Evolutionary conservation across 2,329 filamentous ascomycete species (phyloP), one percentile per base, ranked within the genome.

Genomic region (Ascochyta viciae-villosae): DNA sequence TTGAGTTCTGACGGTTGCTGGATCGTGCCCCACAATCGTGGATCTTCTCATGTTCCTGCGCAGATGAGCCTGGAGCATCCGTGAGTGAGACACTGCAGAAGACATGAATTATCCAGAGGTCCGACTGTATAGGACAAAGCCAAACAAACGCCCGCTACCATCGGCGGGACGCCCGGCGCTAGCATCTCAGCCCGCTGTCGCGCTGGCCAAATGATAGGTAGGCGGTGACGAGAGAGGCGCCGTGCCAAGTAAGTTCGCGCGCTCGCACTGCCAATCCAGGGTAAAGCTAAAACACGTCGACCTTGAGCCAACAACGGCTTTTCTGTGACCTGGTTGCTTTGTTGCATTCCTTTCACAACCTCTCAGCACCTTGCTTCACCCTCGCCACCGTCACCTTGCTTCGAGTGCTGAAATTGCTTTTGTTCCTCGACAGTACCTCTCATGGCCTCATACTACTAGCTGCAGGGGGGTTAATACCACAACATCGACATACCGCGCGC

Each of bases 151-250:
- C 4, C 33, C 24, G 24, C 34, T 33, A 37, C 19, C 9, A 12
- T 41, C 47, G 53, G 53, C 38, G 53, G 42, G 37, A 47, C 39
- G 13, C 5, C 42, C 37, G 53, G 53, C 53, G 53, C 53, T 56
- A 56, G 31, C 27, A 31, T 3, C 15, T 27, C 42, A 23, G 19
- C 22, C 41, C 38, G 19, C 40, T 39, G 33, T 33, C 35, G 42
- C 12, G 22, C 29, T 42, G 47, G 42, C 24, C n/a, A 19, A 27
- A 34, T 39, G 47, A 43, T 51, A 42, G 53, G 47, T 33, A 51
- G 37, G 47, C 42, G 53, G 47, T 56, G 53, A 56, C 53, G 47
- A 16, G n/a, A 44, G 47, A 50, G 53, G 53, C 53, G 53, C 52
- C 35, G 45, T 37, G 51, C 39, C 51, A 54, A 54, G 51, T 41